Conservation (phyloP, 306 rosid species). For the Quercus alba region DNA sequence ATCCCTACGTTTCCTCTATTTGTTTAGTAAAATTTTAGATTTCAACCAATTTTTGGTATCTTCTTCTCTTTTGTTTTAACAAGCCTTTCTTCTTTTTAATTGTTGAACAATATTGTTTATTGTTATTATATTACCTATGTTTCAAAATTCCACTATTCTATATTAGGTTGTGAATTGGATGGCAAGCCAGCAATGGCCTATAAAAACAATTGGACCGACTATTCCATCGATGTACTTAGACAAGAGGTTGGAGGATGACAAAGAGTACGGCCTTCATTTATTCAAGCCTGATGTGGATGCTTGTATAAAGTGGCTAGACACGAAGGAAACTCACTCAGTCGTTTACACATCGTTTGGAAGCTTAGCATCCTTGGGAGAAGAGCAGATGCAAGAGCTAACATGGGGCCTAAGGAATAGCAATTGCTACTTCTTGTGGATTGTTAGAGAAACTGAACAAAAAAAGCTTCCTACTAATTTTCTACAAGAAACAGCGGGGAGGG, state of each 20-base stretch:
- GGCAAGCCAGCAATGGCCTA: constrained; percentile 6
- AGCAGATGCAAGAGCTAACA: constrained; percentile 9
- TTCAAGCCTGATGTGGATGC: constrained; percentile 1
- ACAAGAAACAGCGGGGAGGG: background rate
- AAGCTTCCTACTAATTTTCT: constrained; percentile 12
- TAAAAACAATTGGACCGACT: constrained; percentile 13
- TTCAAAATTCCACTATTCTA: background rate
- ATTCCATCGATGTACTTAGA: constrained; percentile 14
- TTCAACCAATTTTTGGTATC: no score
- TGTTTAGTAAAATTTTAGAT: no score
- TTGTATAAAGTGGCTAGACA: constrained; percentile 2
- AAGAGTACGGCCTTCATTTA: constrained; percentile 6
- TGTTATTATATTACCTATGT: background rate
- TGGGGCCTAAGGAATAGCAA: background rate
- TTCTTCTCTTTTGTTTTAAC: no score
- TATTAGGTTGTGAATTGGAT: constrained; percentile 11
- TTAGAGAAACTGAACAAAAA: constrained; percentile 2
- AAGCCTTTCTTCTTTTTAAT: no score
- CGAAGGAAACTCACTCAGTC: background rate
- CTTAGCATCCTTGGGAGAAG: background rate
- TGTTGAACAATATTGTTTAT: no score
- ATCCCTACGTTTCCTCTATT: no score
- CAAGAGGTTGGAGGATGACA: constrained; percentile 5
- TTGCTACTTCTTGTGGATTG: constrained; percentile 6
- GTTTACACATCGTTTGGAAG: constrained; percentile 8